phyloP scores from a whole-genome alignment of 139 green algal genomes.

The Yamagishiella unicocca region DNA sequence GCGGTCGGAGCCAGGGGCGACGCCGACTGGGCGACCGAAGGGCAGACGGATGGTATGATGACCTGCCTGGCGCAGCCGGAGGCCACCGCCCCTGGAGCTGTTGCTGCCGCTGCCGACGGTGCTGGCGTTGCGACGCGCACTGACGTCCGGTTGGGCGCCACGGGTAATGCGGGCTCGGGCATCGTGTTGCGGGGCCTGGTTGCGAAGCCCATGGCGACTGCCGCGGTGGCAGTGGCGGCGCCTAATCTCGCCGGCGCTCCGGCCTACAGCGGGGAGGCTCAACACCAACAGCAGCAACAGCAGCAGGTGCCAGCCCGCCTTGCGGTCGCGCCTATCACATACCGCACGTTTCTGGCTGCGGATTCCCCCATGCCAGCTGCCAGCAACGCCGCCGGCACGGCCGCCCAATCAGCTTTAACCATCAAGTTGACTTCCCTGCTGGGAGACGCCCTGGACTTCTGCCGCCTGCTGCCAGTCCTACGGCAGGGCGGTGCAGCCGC shows the following conservation, averaged over 20 bases:
- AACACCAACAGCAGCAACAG: background rate
- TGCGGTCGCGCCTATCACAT: background rate
- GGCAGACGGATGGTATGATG: background rate
- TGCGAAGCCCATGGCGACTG: slow-evolving; percentile 19
- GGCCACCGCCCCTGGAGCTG: background rate
- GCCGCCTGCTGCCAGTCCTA: background rate
- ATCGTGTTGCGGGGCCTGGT: slow-evolving; percentile 27
- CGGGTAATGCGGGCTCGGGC: background rate
- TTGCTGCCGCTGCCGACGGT: background rate
- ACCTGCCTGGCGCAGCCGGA: background rate
- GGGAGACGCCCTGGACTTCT: slow-evolving; percentile 10
- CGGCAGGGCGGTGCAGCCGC: background rate
- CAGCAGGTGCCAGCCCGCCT: background rate
- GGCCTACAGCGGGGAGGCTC: no score
- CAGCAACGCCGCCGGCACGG: background rate
- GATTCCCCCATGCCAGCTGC: no score
- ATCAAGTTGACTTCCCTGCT: no score
- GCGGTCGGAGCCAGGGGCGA: background rate
- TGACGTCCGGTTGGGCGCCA: background rate
- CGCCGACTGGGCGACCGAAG: background rate
- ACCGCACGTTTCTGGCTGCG: background rate
- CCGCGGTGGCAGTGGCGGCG: no score
- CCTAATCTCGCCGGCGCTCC: background rate
- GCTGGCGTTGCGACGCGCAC: background rate
- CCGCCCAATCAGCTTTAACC: no score